Evolutionary conservation across 306 rosid genomes (phyloP).

Genomic region (Crotalaria pallida): DNA sequence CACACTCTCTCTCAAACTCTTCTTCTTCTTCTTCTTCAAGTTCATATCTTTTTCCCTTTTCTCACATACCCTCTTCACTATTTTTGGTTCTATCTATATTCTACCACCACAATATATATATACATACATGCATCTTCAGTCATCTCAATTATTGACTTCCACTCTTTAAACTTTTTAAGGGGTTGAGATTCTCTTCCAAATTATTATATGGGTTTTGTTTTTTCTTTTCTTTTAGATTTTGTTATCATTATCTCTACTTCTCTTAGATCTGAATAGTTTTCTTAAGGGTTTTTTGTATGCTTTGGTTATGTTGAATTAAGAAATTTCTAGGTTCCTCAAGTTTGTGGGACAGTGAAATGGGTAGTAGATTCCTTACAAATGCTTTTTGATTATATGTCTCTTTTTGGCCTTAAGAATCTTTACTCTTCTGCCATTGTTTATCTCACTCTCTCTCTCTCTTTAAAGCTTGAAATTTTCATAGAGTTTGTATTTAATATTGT

Average conservation of each 20-base stretch:
- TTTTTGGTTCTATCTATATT: not conserved
- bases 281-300: slow-evolving; percentile 40
- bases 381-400: slow-evolving; percentile 32
- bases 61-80: slow-evolving; percentile 1
- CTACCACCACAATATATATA: not conserved
- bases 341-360: slow-evolving; percentile 35
- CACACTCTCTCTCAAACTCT: not conserved
- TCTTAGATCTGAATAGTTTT: slow-evolving; percentile 44
- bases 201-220: slow-evolving; percentile 30
- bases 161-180: not conserved
- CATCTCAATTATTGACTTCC: not conserved
- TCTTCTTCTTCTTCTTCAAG: slow-evolving; percentile 2
- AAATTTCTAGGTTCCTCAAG: slow-evolving; percentile 41
- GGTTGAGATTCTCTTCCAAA: not conserved
- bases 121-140: not conserved
- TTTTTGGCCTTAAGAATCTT: slow-evolving; percentile 27
- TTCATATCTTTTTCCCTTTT: not conserved
- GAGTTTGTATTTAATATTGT: too few relatives aligned
- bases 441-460: slow-evolving; percentile 38
- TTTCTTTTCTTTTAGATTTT: not conserved
- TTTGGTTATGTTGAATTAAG: slow-evolving; percentile 20
- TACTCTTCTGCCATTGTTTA: slow-evolving; percentile 44
- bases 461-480: slow-evolving; percentile 24
- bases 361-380: slow-evolving; percentile 38
- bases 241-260: not conserved